These are phyloP conservation scores for Clathrospora elynae DNA, from an alignment of 2,329 filamentous ascomycete genomes.

Conservation along the genomic window DNA sequence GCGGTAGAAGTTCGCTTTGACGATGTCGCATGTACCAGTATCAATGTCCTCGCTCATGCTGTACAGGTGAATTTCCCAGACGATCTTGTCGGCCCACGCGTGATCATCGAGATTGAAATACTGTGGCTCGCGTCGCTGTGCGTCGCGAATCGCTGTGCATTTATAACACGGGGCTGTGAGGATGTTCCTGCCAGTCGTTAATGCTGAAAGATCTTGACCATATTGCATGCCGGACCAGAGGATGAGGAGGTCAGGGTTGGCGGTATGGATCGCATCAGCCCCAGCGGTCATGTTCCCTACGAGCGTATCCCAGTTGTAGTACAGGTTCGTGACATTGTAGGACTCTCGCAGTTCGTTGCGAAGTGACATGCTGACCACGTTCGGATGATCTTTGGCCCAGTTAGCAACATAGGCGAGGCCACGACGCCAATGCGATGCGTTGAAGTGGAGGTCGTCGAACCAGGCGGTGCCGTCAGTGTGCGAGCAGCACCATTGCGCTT, in stretches of 20 bases:
- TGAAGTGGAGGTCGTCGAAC: conserved; percentile 61
- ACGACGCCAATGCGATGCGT: conserved; percentile 59
- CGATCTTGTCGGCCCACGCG: conserved; percentile 60
- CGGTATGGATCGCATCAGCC: conserved; percentile 56
- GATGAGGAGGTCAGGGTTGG: conserved; percentile 60
- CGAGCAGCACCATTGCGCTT: conserved; percentile 44
- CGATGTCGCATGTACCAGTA: conserved; percentile 55
- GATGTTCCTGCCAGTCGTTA: conserved; percentile 47
- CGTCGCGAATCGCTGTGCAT: conserved; percentile 51
- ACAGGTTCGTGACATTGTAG: conserved; percentile 33
- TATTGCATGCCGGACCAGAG: conserved; percentile 61
- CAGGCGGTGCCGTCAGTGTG: conserved; percentile 62
- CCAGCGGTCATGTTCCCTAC: conserved; percentile 54
- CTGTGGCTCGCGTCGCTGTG: conserved; percentile 50
- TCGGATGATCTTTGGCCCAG: conserved; percentile 56
- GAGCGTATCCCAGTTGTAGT: conserved; percentile 42
- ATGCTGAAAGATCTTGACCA: conserved; percentile 57
- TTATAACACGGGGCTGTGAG: conserved; percentile 49
- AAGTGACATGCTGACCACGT: conserved; percentile 61
- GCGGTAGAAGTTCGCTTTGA: conserved; percentile 57
- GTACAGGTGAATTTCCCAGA: conserved; percentile 67
- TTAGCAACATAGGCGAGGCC: conserved; percentile 59
- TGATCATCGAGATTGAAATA: conserved; percentile 55
- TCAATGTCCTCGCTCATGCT: conserved; percentile 47
- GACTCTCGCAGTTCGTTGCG: conserved; percentile 61